Base-by-base conservation (phyloP, 2,329 filamentous ascomycete species). In the Leptographium galeiforme region DNA sequence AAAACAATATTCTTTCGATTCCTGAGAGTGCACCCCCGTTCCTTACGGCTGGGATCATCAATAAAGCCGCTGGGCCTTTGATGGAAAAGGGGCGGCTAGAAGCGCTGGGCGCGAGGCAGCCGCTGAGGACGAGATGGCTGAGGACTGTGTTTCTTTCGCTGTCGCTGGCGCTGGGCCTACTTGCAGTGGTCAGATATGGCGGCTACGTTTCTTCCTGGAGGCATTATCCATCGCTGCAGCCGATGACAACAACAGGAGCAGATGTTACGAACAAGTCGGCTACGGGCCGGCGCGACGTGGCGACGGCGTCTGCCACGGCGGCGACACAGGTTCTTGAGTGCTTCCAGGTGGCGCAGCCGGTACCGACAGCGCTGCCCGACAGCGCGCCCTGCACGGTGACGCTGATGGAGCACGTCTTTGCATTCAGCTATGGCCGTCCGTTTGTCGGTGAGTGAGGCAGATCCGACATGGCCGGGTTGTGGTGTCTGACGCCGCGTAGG, bases 401-500 rank as follows among this genome's bases (percentile, higher is more conserved):
- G n/a, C 66, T 91, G 53, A 86, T 89, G 78, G 70, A 81, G 4
- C 75, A 89, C 66, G 74, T 77, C 0, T 91, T 91, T 70, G 84
- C 72, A 12, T 78, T 70, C 57, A 89, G 84, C 57, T 90, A 89
- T 63, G 83, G 82, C n/a, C 64, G 74, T 38, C 87, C 87, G 1
- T 90, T 82, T 63, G 73, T 89, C 60, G 84, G 84, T 81, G 69
- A 68, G 75, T 67, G 32, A 36, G 8, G 25, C 6, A 8, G 53
- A 52, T 16, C 12, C 30, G 32, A 50, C 56, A 55, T 84, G 8
- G 16, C 14, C 81, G 18, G 43, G 25, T 16, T 6, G 13, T 4
- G 40, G 7, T 8, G 3, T 8, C 40, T 45, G 43, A 25, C 25
- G 18, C 4, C 43, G n/a, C 25, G 14, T 32, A 53, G 51, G 79